Evolutionary conservation across 2,329 filamentous ascomycete species (phyloP).

Genomic region (Phaeoacremonium minimum): DNA sequence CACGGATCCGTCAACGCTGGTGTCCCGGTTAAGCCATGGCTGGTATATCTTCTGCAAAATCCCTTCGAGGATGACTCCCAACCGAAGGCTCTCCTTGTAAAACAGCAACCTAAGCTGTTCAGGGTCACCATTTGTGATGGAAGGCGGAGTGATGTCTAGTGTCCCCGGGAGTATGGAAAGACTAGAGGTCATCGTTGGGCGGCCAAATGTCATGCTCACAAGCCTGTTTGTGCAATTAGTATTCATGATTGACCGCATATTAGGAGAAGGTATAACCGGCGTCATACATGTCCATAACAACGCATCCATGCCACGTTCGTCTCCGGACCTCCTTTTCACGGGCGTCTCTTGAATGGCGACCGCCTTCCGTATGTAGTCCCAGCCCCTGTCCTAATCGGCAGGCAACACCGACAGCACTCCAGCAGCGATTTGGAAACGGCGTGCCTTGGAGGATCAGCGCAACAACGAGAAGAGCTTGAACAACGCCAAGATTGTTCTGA

Average conservation of each 20-base stretch:
- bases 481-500: conserved; percentile 27
- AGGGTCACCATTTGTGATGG: background rate
- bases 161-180: conserved; percentile 11
- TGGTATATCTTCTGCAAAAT: conserved; percentile 14
- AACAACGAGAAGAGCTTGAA: conserved; percentile 33
- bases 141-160: background rate
- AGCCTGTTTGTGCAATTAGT: conserved; percentile 11
- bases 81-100: conserved; percentile 11
- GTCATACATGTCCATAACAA: conserved; percentile 15
- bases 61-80: conserved; percentile 11
- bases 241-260: no score
- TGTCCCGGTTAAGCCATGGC: conserved; percentile 2
- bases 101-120: conserved; percentile 9
- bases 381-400: conserved; percentile 34
- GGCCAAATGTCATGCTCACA: conserved; percentile 20
- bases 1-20: background rate
- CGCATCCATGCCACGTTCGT: conserved; percentile 17
- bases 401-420: conserved; percentile 36
- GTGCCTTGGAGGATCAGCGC: conserved; percentile 34
- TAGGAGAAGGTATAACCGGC: background rate
- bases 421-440: conserved; percentile 32
- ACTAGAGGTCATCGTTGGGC: conserved; percentile 16
- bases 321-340: conserved; percentile 27
- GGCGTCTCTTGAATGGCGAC: conserved; percentile 11
- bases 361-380: conserved; percentile 28